Evolutionary conservation across 257 asterid species (phyloP).

Genomic region (Leonotis leonurus): DNA sequence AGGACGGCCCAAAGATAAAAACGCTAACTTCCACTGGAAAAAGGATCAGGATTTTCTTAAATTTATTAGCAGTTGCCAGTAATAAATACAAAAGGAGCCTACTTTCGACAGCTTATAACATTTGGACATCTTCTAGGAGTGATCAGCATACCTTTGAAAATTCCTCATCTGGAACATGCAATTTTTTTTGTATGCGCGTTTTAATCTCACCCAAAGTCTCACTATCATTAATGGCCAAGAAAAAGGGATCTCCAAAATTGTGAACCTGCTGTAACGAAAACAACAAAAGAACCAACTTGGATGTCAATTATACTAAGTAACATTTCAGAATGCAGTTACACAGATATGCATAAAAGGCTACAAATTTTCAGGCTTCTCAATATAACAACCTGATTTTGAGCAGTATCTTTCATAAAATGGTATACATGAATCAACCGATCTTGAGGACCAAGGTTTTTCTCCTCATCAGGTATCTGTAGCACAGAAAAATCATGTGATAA

Average conservation of each 20-base stretch:
- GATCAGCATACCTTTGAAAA: conserved; percentile 42
- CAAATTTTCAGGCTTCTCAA: neutral
- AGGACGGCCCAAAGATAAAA: conserved; percentile 58
- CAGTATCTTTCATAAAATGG: conserved; percentile 49
- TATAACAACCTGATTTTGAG: conserved; percentile 47
- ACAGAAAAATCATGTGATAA: too few relatives aligned
- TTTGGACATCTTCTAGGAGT: neutral
- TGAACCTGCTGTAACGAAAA: conserved; percentile 33
- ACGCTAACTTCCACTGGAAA: conserved; percentile 64
- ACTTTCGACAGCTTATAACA: neutral
- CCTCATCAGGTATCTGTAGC: conserved; percentile 66
- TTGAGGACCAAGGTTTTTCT: conserved; percentile 49
- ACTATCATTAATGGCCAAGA: conserved; percentile 56
- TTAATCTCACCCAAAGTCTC: conserved; percentile 59
- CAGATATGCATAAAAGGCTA: neutral
- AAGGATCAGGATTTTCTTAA: conserved; percentile 1
- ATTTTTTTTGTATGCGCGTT: conserved; percentile 51
- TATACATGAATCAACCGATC: conserved; percentile 58
- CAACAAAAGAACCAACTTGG: conserved; percentile 7
- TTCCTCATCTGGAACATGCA: conserved; percentile 66
- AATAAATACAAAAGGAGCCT: neutral
- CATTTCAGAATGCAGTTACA: neutral
- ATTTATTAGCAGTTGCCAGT: conserved; percentile 10
- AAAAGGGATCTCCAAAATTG: conserved; percentile 70
- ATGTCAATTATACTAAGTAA: conserved; percentile 1